These are phyloP conservation scores for Chaetoceros tenuissimus DNA, from an alignment of 108 stramenopile species.

Conservation along the genomic window DNA sequence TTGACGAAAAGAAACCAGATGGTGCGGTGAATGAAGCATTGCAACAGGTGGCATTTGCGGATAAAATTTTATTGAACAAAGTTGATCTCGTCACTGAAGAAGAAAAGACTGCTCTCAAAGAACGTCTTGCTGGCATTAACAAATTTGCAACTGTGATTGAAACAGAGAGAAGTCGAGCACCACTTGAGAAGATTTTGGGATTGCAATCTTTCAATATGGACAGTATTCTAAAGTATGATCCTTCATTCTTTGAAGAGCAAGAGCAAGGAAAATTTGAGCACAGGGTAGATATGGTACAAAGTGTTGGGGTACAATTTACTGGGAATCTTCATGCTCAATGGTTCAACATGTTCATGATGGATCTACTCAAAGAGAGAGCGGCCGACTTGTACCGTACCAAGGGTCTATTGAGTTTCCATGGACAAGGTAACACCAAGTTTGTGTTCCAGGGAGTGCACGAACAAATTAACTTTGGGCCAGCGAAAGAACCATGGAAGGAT, in stretches of 20 bases:
- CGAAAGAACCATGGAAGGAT: constrained; percentile 75
- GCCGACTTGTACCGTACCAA: constrained; percentile 91
- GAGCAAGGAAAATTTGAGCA: constrained; percentile 72
- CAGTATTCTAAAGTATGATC: constrained; percentile 75
- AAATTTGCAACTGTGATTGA: constrained; percentile 86
- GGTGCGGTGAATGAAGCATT: constrained; percentile 84
- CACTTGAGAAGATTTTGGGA: constrained; percentile 80
- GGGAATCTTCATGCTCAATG: constrained; percentile 87
- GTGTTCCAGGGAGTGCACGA: constrained; percentile 98
- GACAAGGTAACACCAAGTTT: constrained; percentile 91
- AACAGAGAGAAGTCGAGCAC: constrained; percentile 72
- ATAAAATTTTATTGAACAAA: constrained; percentile 96
- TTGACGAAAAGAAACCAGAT: constrained; percentile 89
- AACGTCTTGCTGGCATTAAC: constrained; percentile 67
- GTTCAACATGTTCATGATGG: constrained; percentile 98
- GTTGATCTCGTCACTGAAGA: constrained; percentile 85
- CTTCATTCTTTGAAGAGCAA: constrained; percentile 76
- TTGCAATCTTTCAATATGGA: constrained; percentile 88
- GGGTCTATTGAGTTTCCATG: constrained; percentile 88
- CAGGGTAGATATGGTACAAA: constrained; percentile 81
- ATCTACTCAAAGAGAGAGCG: constrained; percentile 79
- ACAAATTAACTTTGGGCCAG: constrained; percentile 95
- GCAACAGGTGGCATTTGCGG: constrained; percentile 97
- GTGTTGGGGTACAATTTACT: constrained; percentile 81
- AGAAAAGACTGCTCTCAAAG: constrained; percentile 77